A percentile compares a stretch with the other conserved stretches of the same genome.
These are phyloP conservation scores for Baudoinia panamericana DNA, from an alignment of 495 filamentous ascomycete species.

Conservation along the genomic window DNA sequence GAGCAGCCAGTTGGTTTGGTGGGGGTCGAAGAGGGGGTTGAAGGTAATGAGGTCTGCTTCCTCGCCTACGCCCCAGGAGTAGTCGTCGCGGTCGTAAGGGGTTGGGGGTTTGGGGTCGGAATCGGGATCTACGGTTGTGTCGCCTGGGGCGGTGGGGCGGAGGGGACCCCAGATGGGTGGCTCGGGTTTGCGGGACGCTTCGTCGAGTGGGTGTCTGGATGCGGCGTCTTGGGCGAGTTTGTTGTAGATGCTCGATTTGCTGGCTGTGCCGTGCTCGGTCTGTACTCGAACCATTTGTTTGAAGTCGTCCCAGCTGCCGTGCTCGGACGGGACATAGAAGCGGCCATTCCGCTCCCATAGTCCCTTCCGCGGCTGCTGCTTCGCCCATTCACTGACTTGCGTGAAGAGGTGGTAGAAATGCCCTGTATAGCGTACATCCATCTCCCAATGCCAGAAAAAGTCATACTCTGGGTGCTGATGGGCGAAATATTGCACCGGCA, in stretches of 20 bases:
- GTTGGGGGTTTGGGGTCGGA: conserved; percentile 58
- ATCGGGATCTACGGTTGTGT: conserved; percentile 56
- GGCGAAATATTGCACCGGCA: conserved; percentile 90
- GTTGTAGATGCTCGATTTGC: conserved; percentile 53
- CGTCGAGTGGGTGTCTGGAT: conserved; percentile 24
- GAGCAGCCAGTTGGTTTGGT: conserved; percentile 76
- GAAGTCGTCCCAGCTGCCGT: conserved; percentile 89
- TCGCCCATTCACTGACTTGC: conserved; percentile 60
- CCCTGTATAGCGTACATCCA: conserved; percentile 92
- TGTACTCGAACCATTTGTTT: conserved; percentile 83
- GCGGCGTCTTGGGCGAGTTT: conserved; percentile 28
- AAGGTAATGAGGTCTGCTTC: conserved; percentile 89
- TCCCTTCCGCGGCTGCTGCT: conserved; percentile 71
- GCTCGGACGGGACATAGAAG: conserved; percentile 81
- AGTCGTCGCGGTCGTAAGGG: conserved; percentile 62
- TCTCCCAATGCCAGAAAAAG: conserved; percentile 97
- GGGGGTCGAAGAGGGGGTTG: conserved; percentile 86
- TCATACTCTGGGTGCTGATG: conserved; percentile 87
- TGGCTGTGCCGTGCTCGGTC: conserved; percentile 66
- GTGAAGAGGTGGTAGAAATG: conserved; percentile 87
- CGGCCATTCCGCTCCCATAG: conserved; percentile 87
- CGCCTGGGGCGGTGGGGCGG: conserved; percentile 42
- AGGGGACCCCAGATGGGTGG: conserved; percentile 78
- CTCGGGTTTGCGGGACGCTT: conserved; percentile 44
- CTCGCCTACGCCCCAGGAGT: conserved; percentile 81